These are phyloP conservation scores for Calocybe gambosa DNA, from an alignment of 1,284 basidiomycete species.

Conservation along the genomic window DNA sequence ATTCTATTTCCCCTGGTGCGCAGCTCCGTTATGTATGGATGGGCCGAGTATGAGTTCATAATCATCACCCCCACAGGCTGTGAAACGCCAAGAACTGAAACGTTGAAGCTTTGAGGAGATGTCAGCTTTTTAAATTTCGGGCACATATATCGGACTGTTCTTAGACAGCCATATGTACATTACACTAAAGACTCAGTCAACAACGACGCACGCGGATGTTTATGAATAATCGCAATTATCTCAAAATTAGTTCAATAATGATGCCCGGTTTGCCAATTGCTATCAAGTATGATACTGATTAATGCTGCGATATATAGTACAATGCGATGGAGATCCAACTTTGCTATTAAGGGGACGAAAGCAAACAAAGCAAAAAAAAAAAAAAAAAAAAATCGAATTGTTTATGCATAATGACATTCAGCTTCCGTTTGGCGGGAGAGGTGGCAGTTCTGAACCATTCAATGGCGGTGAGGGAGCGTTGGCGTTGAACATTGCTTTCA, in stretches of 20 bases:
- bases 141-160: neutral
- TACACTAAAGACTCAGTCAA: neutral
- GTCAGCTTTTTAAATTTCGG: neutral
- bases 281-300: neutral
- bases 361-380: neutral
- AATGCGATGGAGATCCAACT: slow-evolving; percentile 1
- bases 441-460: slow-evolving; percentile 14
- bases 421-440: slow-evolving; percentile 2
- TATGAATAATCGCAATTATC: too few species aligned
- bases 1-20: neutral
- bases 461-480: slow-evolving; percentile 16
- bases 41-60: too few species aligned
- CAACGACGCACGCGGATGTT: too few species aligned
- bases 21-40: neutral
- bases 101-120: neutral
- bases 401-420: neutral
- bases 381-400: neutral
- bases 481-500: slow-evolving; percentile 81
- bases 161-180: neutral
- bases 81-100: neutral
- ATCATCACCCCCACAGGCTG: neutral
- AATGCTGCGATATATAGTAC: slow-evolving; percentile 9
- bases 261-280: neutral
- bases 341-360: neutral
- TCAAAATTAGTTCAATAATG: too few species aligned